Evolutionary conservation across 2,329 filamentous ascomycete species (phyloP).

Genomic region (Hypoxylon sp.): DNA sequence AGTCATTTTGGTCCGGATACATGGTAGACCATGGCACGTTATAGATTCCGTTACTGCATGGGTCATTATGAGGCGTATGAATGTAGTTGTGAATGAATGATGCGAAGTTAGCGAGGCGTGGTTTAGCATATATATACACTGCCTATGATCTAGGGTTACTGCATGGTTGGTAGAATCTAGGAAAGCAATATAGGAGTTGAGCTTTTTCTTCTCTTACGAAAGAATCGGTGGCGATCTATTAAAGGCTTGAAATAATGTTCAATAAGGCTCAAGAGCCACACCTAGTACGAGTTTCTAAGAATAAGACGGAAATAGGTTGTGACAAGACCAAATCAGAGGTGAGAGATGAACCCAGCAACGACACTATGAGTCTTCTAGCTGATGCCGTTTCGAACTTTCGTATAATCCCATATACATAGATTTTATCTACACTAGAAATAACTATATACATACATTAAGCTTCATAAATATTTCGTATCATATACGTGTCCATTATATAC

Average conservation of each 20-base stretch:
- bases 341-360: not conserved
- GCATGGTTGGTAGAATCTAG: slow-evolving; percentile 18
- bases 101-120: slow-evolving; percentile 3
- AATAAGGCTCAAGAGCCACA: not conserved
- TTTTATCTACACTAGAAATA: slow-evolving; percentile 4
- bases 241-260: not conserved
- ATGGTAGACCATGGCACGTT: slow-evolving; percentile 61
- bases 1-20: slow-evolving; percentile 75
- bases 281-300: not conserved
- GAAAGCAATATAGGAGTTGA: slow-evolving; percentile 9
- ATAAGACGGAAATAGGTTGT: no score
- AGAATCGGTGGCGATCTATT: not conserved
- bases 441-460: slow-evolving; percentile 11
- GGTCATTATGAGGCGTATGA: not conserved
- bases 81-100: slow-evolving; percentile 6
- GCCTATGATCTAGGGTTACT: slow-evolving; percentile 20
- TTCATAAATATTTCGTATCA: not conserved
- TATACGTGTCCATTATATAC: not conserved
- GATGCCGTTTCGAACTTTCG: not conserved
- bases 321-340: no score
- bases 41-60: not conserved
- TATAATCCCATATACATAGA: not conserved
- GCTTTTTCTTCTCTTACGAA: not conserved
- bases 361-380: not conserved
- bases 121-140: slow-evolving; percentile 17